Evolutionary conservation across 1,139 yeast genomes (phyloP), one percentile per base, ranked within the genome.

Genomic region (Insectozyma bohioensis): DNA sequence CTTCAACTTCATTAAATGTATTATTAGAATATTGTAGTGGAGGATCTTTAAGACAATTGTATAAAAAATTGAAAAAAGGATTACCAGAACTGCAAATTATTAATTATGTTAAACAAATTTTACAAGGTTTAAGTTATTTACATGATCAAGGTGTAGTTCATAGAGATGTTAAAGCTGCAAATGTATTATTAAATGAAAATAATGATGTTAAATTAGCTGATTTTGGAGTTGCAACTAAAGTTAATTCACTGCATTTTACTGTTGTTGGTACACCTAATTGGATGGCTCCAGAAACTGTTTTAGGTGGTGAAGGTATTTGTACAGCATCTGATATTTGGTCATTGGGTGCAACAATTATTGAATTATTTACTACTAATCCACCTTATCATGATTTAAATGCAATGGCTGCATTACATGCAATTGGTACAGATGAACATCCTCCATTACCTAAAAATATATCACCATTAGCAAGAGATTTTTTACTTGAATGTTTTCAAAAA

Each of bases 271-370:
- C 92, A 0, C 90, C 92, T 1, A 80, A 83, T 50, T 84, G 92
- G 92, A 83, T 84, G 88, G 92, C 95, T 0, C 95, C 95, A 0
- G 95, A 85, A 52, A 74, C 86, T 1, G 75, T 77, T 1, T 58
- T 78, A 26, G 80, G 85, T 12, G 80, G 88, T 44, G 86, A 84
- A 48, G 96, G 95, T 5, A 81, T 94, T 3, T 82, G 95, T 24
- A 79, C 95, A 0, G 85, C 95, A 1, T 85, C 95, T 4, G 95
- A 85, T 56, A 75, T 84, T 16, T 85, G 95, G 97, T 85, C 96
- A n/a, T 61, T 92, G 22, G 99, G 97, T 2, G 95, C 97, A 12
- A 92, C 97, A 0, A 76, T 90, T 4, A 78, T 90, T 7, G 99
- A 92, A 54, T 63, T 92, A 31, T 65, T 87, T 35, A 84, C 96